Base-by-base conservation (phyloP, 768 basidiomycete species). In the Galerina sulciceps region DNA sequence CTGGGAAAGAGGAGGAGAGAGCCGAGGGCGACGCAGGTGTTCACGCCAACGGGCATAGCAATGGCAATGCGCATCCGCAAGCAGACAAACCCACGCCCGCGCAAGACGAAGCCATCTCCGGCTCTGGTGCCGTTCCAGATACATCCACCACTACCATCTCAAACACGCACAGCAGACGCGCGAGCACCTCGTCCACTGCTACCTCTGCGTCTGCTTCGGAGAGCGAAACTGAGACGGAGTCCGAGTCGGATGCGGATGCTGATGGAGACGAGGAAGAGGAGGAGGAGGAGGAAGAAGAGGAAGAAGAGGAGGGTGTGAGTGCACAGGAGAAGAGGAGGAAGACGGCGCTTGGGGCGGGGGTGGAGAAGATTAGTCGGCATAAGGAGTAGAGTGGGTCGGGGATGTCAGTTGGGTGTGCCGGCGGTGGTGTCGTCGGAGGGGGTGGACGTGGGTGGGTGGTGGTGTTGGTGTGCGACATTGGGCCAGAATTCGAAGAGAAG, bases 301-400 rank as follows among this genome's bases (percentile, higher is more conserved):
- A 63, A n/a, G 35, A 65, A 51, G 56, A 63, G 15, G 53, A 65
- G 17, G 62, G n/a, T n/a, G n/a, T n/a, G n/a, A n/a, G n/a, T n/a
- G n/a, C n/a, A n/a, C n/a, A 65, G n/a, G 65, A 57, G 15, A 65
- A 64, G 34, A 67, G 55, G 61, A 69, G 75, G 57, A 75, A 70
- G 64, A 72, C 75, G 43, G 70, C 73, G 31, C 57, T 73, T 41
- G 71, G 80, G 35, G 82, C 82, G 14, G 81, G 81, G 31, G 77
- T 84, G 36, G 82, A 84, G 75, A 82, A 82, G 69, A 71, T 82
- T 57, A 77, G 75, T 57, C 65, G 79, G 59, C 80, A 81, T 65
- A 76, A 64, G 59, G 63, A 64, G 31, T 59, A 64, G 52, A 9
- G 46, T 23, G 13, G 18, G 45, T 22, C 31, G 23, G 23, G n/a